Evolutionary conservation across 495 filamentous ascomycete genomes (phyloP).

Genomic region (Tuber brumale): DNA sequence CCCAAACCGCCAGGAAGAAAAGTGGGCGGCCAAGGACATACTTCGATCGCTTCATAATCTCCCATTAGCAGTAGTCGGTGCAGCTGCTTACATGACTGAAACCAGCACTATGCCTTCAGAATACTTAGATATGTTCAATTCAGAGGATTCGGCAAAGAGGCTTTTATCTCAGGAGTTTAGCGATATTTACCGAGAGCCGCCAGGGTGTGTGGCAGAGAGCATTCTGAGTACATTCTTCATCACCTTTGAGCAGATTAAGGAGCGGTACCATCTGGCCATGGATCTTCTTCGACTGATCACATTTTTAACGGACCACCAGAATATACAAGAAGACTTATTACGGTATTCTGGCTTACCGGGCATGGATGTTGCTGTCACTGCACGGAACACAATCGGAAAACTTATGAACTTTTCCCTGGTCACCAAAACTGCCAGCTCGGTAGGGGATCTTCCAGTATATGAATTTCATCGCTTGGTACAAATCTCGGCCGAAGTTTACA

Average conservation of each 20-base stretch:
- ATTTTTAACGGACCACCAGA: slow-evolving; percentile 38
- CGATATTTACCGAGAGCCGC: slow-evolving; percentile 38
- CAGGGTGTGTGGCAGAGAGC: slow-evolving; percentile 35
- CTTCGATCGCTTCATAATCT: slow-evolving; percentile 12
- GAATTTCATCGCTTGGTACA: slow-evolving; percentile 18
- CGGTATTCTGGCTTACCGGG: not conserved
- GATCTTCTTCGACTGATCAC: slow-evolving; percentile 41
- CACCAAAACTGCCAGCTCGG: not conserved
- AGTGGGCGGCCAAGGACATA: not conserved
- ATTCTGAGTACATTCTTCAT: slow-evolving; percentile 48
- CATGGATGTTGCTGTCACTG: not conserved
- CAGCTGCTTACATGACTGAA: slow-evolving; percentile 12
- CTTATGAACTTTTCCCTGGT: slow-evolving; percentile 2
- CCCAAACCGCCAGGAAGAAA: not conserved
- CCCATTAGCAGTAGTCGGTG: slow-evolving; percentile 17
- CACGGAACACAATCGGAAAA: not conserved
- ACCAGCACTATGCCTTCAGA: not conserved
- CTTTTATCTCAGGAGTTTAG: slow-evolving; percentile 14
- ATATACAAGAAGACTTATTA: slow-evolving; percentile 35
- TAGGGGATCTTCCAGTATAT: not conserved
- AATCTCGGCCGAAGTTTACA: slow-evolving; percentile 9
- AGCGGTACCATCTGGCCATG: slow-evolving; percentile 24
- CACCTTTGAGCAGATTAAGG: slow-evolving; percentile 47
- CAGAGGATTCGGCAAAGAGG: not conserved
- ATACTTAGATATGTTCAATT: not conserved